Conservation (phyloP, 2,329 filamentous ascomycete genomes). For the Tolypocladium tropicale region DNA sequence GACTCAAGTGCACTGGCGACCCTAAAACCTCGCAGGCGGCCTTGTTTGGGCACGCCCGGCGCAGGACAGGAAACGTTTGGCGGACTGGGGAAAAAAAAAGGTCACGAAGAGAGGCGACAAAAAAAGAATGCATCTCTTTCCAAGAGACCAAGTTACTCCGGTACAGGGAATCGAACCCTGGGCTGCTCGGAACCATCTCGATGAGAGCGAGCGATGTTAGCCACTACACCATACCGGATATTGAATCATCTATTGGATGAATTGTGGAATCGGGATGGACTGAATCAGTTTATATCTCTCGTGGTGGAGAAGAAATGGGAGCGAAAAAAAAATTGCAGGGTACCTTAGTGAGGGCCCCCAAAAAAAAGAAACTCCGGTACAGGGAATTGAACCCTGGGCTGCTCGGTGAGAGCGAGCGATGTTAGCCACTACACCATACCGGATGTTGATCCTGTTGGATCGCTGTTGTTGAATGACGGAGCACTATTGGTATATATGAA, state of each 20-base stretch:
- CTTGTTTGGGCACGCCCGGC: too few relatives aligned
- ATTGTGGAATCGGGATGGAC: neutral
- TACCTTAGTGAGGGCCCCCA: too few relatives aligned
- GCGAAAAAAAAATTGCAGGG: neutral
- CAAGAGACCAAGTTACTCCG: constrained; percentile 4
- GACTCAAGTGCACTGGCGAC: too few relatives aligned
- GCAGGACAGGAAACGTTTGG: too few relatives aligned
- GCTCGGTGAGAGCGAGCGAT: constrained; percentile 26
- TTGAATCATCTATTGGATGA: neutral
- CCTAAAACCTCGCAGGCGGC: too few relatives aligned
- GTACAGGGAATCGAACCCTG: constrained; percentile 18
- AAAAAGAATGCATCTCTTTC: neutral
- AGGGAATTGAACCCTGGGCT: constrained; percentile 26
- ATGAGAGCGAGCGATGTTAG: constrained; percentile 23
- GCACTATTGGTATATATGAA: neutral
- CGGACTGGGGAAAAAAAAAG: too few relatives aligned
- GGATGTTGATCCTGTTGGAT: neutral
- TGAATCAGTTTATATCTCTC: neutral
- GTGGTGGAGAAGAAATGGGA: neutral
- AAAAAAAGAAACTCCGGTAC: constrained; percentile 15
- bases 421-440: constrained; percentile 24
- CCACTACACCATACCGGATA: constrained; percentile 25
- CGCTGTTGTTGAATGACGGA: neutral
- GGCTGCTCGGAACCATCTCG: constrained; percentile 12
- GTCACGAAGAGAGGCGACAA: too few relatives aligned